Evolutionary conservation across 768 basidiomycete species (phyloP), one percentile per base, ranked within the genome.

Genomic region (Psilocybe subaeruginosa): DNA sequence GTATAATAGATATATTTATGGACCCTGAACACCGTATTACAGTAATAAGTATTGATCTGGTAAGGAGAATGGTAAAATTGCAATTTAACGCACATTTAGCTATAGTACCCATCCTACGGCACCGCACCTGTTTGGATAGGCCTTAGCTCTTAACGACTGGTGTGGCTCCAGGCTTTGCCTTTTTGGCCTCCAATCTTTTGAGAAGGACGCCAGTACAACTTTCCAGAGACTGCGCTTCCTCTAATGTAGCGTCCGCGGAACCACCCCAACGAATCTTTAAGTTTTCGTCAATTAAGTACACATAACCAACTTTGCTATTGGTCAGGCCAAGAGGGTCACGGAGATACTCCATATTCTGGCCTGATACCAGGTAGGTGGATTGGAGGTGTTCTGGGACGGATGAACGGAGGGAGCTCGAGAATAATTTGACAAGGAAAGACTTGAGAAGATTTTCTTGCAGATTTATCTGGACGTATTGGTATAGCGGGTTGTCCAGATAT

Each of bases 401-500:
- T 23, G 82, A 77, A 55, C 91, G 88, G 19, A 99, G 83, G 17
- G 87, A 85, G 8, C 83, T 84, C n/a, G 89, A 74, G 77, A 95
- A 97, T 57, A 98, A 76, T 54, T 89, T 88, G 54, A 98, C 91
- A 33, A 99, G 85, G 71, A 95, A 84, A 0, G 92, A 91, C 77
- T 97, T 97, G 64, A 99, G 85, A 4, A 91, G 77, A 75, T 99
- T 99, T 73, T 95, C 92, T 77, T 99, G 97, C 29, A 97, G 81
- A 74, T 99, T 99, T 72, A 98, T 88, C 80, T 92, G 91, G 52
- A 93, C 71, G 64, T 85, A 87, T 75, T 88, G 90, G 71, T 87
- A 94, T 17, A 82, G 73, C 1, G 89, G 84, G 62, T 92, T 75
- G 1, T 76, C 70, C 33, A 71, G 68, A 73, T 82, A 90, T 39